Base-by-base conservation (phyloP, 495 filamentous ascomycete species). In the Cenococcum geophilum region DNA sequence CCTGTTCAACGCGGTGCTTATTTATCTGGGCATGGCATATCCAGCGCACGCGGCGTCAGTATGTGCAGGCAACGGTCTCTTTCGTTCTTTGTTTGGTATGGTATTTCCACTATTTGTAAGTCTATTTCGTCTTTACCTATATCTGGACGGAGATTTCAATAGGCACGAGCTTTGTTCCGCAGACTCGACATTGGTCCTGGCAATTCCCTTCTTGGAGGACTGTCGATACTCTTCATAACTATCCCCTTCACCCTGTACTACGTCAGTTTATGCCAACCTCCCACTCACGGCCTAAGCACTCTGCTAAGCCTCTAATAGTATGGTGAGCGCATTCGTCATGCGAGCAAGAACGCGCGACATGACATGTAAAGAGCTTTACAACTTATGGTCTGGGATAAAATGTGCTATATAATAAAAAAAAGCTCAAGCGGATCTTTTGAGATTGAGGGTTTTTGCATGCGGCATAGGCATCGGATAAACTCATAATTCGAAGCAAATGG, bases 11-110 rank as follows among this genome's bases (percentile, higher is more conserved):
- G 89, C 86, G 0, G 82, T 88, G 1, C 83, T 90, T 32, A 96
- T 93, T 70, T 96, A 96, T 67, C 89, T 91, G n/a, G 91, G 90
- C 49, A 64, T 53, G 14, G 21, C 72, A 20, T 81, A 80, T 55
- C 67, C 74, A 1, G 25, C 58, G 5, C 75, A 76, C 54, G 75
- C 73, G 0, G 79, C 78, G 5, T 77, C 75, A 0, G 74, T 80
- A 3, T 73, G 77, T 56, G 80, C 79, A 0, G 79, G 75, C 0
- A 79, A 76, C 43, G 73, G 75, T 23, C 65, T 83, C 0, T 71
- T 80, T 27, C 67, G 79, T 4, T 68, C 73, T 1, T 62, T 69
- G 4, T 78, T 80, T 57, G 79, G 77, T 5, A 77, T 73, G 0
- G 66, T 65, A 0, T 79, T 80, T 54, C 78, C 79, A 0, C 70